Conservation (phyloP, 2,329 filamentous ascomycete species). For the Ilyonectria mors-panacis region DNA sequence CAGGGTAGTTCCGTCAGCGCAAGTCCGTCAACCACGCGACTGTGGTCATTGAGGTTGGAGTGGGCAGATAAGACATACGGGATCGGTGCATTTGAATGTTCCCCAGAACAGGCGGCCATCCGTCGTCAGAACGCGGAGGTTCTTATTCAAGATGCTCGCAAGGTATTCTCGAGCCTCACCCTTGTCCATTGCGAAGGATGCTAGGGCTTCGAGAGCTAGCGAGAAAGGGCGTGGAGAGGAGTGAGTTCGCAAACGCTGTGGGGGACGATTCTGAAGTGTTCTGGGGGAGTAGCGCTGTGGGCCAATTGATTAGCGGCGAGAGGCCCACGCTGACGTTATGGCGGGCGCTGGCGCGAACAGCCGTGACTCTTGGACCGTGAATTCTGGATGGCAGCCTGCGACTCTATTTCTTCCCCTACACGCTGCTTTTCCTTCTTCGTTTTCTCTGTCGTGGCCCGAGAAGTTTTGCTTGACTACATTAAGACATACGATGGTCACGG, state of each 20-base stretch:
- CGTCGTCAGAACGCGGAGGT: constrained; percentile 82
- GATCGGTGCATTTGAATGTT: constrained; percentile 94
- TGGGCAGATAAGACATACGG: constrained; percentile 68
- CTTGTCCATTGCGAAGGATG: constrained; percentile 60
- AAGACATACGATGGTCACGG: constrained; percentile 16
- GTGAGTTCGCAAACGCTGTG: constrained; percentile 16
- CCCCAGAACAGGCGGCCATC: constrained; percentile 93
- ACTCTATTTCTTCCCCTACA: not conserved
- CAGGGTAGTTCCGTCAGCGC: not conserved
- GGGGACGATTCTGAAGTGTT: constrained; percentile 28
- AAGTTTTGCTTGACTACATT: not conserved
- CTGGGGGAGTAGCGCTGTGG: constrained; percentile 13
- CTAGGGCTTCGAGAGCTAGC: constrained; percentile 8
- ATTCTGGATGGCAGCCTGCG: constrained; percentile 24
- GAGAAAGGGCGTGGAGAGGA: constrained; percentile 18
- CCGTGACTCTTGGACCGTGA: constrained; percentile 21
- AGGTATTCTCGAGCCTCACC: constrained; percentile 71
- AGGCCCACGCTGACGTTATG: constrained; percentile 47
- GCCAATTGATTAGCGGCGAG: constrained; percentile 33
- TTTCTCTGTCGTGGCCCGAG: not conserved
- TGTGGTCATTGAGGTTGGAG: not conserved
- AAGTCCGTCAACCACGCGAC: not conserved
- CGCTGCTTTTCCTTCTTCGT: not conserved
- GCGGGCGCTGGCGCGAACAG: constrained; percentile 5
- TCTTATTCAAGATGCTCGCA: constrained; percentile 80